A percentile compares a stretch with the other conserved stretches of the same genome.
phyloP scores from a whole-genome alignment of 2,329 filamentous ascomycete species.

The Uncinocarpus reesii region DNA sequence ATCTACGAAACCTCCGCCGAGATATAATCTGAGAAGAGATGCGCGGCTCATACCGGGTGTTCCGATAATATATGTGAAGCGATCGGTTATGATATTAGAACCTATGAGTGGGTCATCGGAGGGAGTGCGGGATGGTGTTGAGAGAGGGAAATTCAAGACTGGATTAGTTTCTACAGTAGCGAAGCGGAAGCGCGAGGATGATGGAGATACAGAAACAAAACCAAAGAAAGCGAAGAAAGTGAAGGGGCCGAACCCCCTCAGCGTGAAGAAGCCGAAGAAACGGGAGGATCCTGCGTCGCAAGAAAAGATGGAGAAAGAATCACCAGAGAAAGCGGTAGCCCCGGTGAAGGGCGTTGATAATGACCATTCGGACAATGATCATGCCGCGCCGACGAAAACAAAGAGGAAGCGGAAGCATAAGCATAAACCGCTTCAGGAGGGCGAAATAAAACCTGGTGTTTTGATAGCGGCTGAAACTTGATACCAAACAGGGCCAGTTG shows the following conservation, averaged over 20 bases:
- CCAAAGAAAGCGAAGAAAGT: slow-evolving; percentile 32
- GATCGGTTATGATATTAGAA: slow-evolving; percentile 43
- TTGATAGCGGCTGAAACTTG: slow-evolving; percentile 12
- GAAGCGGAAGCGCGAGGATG: slow-evolving; percentile 28
- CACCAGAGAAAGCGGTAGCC: neutral
- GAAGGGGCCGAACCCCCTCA: slow-evolving; percentile 41
- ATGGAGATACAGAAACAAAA: slow-evolving; percentile 20
- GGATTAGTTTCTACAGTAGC: slow-evolving; percentile 28
- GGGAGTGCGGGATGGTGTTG: slow-evolving; percentile 34
- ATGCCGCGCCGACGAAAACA: slow-evolving; percentile 14
- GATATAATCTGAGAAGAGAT: slow-evolving; percentile 31
- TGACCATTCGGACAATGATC: slow-evolving; percentile 1
- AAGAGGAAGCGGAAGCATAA: slow-evolving; percentile 20
- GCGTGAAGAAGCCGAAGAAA: slow-evolving; percentile 40
- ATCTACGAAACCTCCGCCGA: slow-evolving; percentile 19
- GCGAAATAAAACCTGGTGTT: slow-evolving; percentile 4
- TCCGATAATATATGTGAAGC: slow-evolving; percentile 43
- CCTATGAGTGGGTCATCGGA: slow-evolving; percentile 38
- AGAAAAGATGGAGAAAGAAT: neutral
- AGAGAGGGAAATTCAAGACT: slow-evolving; percentile 38
- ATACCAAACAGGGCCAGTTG: neutral
- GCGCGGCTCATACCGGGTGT: slow-evolving; percentile 39
- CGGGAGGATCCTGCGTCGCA: slow-evolving; percentile 19
- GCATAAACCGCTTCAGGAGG: slow-evolving; percentile 9
- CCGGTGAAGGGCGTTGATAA: neutral